Evolutionary conservation across 2,329 filamentous ascomycete species (phyloP).

Genomic region (Epichloe hybrida): DNA sequence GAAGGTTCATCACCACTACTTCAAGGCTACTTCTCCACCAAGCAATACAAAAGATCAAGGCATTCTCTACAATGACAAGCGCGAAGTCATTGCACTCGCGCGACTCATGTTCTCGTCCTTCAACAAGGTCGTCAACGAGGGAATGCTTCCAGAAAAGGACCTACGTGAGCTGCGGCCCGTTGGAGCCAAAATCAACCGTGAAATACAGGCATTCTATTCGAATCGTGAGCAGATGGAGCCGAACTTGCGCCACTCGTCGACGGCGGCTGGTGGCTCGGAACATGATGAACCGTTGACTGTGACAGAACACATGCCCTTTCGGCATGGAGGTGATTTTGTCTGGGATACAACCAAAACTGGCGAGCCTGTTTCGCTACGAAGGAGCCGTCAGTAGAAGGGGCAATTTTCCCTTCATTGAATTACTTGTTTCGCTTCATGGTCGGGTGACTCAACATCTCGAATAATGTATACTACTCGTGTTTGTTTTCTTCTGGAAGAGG

Average conservation of each 20-base stretch:
- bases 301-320: slow-evolving; percentile 3
- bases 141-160: slow-evolving; percentile 23
- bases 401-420: no score
- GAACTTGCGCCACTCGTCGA: slow-evolving; percentile 12
- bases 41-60: slow-evolving; percentile 13
- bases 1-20: slow-evolving; percentile 23
- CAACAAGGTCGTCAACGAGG: slow-evolving; percentile 29
- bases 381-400: neutral
- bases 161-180: slow-evolving; percentile 19
- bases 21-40: slow-evolving; percentile 13
- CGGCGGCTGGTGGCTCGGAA: neutral
- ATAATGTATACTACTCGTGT: neutral
- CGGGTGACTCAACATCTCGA: no score
- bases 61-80: slow-evolving; percentile 20
- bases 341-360: slow-evolving; percentile 20
- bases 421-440: no score
- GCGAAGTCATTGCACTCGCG: slow-evolving; percentile 30
- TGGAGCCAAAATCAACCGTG: slow-evolving; percentile 23
- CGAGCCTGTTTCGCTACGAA: neutral
- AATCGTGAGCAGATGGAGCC: slow-evolving; percentile 21
- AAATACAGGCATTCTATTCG: slow-evolving; percentile 23
- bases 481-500: neutral
- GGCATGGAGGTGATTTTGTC: slow-evolving; percentile 14
- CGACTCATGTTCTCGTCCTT: slow-evolving; percentile 32
- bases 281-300: slow-evolving; percentile 10